Conservation (phyloP, 257 asterid genomes). For the Cordia subcordata region DNA sequence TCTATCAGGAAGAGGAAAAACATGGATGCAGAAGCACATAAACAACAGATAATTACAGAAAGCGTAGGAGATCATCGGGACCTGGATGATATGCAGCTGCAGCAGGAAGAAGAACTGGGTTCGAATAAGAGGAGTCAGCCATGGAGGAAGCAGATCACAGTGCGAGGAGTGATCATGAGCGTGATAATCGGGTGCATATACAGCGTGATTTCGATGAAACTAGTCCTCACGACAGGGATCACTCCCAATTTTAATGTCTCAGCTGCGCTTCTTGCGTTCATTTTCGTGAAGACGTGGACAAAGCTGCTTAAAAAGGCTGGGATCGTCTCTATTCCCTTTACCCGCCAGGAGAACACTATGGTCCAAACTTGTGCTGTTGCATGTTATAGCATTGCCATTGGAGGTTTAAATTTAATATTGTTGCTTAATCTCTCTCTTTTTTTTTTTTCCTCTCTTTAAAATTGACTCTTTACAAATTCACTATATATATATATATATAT, state of each 20-base stretch:
- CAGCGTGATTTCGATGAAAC: conserved; percentile 71
- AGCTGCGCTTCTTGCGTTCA: conserved; percentile 71
- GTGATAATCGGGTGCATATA: conserved; percentile 52
- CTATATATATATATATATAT: too few species aligned
- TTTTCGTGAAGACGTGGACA: conserved; percentile 56
- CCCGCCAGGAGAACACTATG: conserved; percentile 90
- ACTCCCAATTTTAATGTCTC: conserved; percentile 80
- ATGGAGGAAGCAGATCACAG: conserved; percentile 64
- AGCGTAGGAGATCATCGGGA: conserved; percentile 9
- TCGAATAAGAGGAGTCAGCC: conserved; percentile 36
- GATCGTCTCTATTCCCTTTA: conserved; percentile 53
- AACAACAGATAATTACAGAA: not conserved
- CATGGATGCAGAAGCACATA: conserved; percentile 23
- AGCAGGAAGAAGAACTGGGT: conserved; percentile 8
- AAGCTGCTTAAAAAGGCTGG: conserved; percentile 42
- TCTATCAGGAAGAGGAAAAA: too few species aligned
- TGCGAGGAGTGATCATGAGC: conserved; percentile 57
- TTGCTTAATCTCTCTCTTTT: too few species aligned
- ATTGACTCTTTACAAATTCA: not conserved
- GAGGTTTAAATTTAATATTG: conserved; percentile 36
- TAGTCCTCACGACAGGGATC: conserved; percentile 76
- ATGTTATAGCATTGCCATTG: conserved; percentile 71
- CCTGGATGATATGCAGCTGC: conserved; percentile 2
- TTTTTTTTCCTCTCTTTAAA: not conserved
- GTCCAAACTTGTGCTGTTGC: conserved; percentile 89